Conservation (phyloP, 805 yeast genomes). For the Candida maris region DNA sequence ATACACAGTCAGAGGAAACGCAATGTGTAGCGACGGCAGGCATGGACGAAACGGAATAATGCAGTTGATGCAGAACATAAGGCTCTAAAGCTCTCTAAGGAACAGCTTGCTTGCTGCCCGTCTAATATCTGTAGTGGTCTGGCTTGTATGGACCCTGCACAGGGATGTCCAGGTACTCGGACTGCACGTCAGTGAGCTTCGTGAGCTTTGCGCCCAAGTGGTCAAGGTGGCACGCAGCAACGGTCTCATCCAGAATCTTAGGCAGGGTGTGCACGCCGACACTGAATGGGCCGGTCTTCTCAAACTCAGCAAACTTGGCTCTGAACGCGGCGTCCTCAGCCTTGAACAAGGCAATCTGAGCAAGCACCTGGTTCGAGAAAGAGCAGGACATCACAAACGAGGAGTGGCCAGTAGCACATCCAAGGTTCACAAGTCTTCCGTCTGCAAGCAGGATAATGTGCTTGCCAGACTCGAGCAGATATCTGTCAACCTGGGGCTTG, state of each 20-base stretch:
- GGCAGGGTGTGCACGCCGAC: constrained; percentile 95
- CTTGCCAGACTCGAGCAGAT: constrained; percentile 80
- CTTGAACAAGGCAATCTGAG: constrained; percentile 97
- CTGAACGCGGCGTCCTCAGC: constrained; percentile 79
- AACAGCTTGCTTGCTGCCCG: constrained; percentile 1
- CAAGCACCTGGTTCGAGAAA: constrained; percentile 98
- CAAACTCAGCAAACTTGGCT: constrained; percentile 78
- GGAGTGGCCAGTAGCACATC: constrained; percentile 99
- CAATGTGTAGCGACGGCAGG: not conserved
- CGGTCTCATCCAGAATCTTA: constrained; percentile 97
- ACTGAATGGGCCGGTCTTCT: constrained; percentile 86
- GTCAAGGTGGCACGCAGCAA: constrained; percentile 92
- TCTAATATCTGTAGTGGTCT: constrained; percentile 95
- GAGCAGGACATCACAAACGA: constrained; percentile 99
- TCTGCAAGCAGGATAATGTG: constrained; percentile 96
- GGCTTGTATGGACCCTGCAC: constrained; percentile 96
- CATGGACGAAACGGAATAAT: constrained; percentile 6
- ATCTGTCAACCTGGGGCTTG: constrained; percentile 99
- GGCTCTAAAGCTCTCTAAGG: constrained; percentile 2
- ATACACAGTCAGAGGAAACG: too few relatives aligned
- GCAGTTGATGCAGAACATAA: constrained; percentile 32
- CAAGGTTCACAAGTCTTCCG: constrained; percentile 98
- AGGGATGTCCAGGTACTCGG: constrained; percentile 92
- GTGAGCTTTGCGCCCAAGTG: constrained; percentile 91
- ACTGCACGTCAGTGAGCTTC: constrained; percentile 70